phyloP scores from a whole-genome alignment of 768 basidiomycete genomes.

The Rhodotorula kratochvilovae region DNA sequence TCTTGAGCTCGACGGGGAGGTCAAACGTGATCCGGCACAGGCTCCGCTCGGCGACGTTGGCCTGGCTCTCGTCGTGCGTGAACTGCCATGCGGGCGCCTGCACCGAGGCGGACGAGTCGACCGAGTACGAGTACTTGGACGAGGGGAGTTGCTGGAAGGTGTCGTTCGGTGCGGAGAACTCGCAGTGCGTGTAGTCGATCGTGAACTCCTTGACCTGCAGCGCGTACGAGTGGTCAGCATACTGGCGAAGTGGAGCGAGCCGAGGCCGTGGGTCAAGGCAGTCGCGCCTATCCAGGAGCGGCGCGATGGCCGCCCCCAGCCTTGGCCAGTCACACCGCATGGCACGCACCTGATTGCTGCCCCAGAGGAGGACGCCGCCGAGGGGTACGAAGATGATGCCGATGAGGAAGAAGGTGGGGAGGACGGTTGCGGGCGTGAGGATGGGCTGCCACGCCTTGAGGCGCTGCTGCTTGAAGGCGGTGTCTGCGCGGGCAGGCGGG shows the following conservation, averaged over 20 bases:
- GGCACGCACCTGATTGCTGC: constrained; percentile 59
- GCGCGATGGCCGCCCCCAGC: too few species aligned
- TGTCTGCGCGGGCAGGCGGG: constrained; percentile 7
- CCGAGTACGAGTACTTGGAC: constrained; percentile 60
- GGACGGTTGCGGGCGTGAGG: constrained; percentile 91
- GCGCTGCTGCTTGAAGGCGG: constrained; percentile 80
- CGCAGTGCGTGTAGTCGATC: constrained; percentile 91
- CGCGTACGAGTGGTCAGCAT: too few species aligned
- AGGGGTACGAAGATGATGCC: constrained; percentile 94
- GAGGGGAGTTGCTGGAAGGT: constrained; percentile 58
- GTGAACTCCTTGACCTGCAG: constrained; percentile 81
- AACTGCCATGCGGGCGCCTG: constrained; percentile 72
- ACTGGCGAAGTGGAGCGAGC: constrained; percentile 32
- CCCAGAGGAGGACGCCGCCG: constrained; percentile 85
- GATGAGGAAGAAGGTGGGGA: constrained; percentile 91
- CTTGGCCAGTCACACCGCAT: too few species aligned
- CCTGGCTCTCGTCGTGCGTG: constrained; percentile 52
- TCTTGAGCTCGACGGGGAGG: constrained; percentile 67
- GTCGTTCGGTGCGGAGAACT: constrained; percentile 57
- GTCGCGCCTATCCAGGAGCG: too few species aligned
- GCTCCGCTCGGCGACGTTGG: constrained; percentile 50
- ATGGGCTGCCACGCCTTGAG: constrained; percentile 99
- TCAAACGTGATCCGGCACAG: constrained; percentile 79
- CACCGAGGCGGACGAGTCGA: constrained; percentile 57
- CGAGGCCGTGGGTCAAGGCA: constrained; percentile 28